These are phyloP conservation scores for Leonotis leonurus DNA, from an alignment of 257 asterid genomes.

Conservation along the genomic window DNA sequence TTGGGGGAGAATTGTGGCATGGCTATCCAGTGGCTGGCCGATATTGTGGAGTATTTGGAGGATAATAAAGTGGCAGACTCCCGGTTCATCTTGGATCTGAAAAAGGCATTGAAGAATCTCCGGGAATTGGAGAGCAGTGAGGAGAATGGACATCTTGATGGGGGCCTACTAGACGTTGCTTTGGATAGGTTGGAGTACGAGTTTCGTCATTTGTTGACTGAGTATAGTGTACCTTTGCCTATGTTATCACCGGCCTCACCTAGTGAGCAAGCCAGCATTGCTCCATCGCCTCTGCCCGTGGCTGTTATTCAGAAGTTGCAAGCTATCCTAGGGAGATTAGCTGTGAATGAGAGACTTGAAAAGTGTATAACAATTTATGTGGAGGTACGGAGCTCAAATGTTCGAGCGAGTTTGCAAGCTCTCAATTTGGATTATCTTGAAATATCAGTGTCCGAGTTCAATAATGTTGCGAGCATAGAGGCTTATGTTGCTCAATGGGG, in stretches of 20 bases:
- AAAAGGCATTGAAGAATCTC: constrained; percentile 40
- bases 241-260: constrained; percentile 45
- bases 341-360: too few species aligned
- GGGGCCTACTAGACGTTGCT: constrained; percentile 69
- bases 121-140: constrained; percentile 47
- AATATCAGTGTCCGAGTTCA: too few species aligned
- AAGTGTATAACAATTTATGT: too few species aligned
- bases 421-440: too few species aligned
- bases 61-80: constrained; percentile 73
- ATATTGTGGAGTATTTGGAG: constrained; percentile 70
- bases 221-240: constrained; percentile 57
- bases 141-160: constrained; percentile 69
- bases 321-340: too few species aligned
- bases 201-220: constrained; percentile 52
- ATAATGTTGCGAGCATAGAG: too few species aligned
- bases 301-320: too few species aligned
- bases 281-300: too few species aligned
- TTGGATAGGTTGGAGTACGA: constrained; percentile 62
- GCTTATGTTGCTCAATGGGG: too few species aligned
- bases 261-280: too few species aligned
- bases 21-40: constrained; percentile 84
- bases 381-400: too few species aligned
- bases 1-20: constrained; percentile 70
- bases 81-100: constrained; percentile 42
- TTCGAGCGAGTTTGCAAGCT: too few species aligned